Base-by-base conservation (phyloP, 2,329 filamentous ascomycete species). In the Truncatella angustata region DNA sequence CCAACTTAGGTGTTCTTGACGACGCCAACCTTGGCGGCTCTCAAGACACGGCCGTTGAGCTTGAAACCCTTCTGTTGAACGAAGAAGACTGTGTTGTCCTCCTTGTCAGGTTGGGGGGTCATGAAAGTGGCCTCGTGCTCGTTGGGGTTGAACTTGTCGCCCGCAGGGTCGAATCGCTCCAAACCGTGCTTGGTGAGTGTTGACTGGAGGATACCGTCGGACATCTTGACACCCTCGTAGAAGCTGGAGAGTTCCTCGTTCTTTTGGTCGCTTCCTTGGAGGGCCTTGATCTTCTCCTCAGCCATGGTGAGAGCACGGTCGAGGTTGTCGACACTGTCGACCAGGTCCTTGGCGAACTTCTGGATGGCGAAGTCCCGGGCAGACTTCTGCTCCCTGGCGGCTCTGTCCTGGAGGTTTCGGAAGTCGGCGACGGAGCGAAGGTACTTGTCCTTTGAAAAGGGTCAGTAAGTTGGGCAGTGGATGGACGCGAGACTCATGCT, bases 121-220 rank as follows among this genome's bases (percentile, higher is more conserved):
- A 95, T 92, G 75, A 97, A 97, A 20, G 90, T 94, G 34, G 94
- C 94, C 79, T 99, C 94, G 71, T 97, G 94, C 73, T 90, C 81
- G 73, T 97, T 97, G 60, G 94, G 92, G 76, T 99, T 88, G 78
- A 99, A 99, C 73, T 90, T 91, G 70, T 94, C 87, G 62, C 85
- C 81, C 58, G 84, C 76, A 16, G 94, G 93, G 68, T 92, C 85
- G 69, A 96, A 90, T 61, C 92, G 81, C 79, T 96, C 90, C 56
- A 99, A 78, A 51, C 94, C 94, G 72, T 99, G 94, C 80, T 95
- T 97, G 77, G 90, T 86, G 59, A 99, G 80, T 16, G 93, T 96
- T 67, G 79, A 79, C 78, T 97, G 86, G 65, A 99, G 79, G 65
- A 97, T 91, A 54, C 72, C 79, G 75, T 97, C 91, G 26, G 93